A percentile compares a stretch with the other conserved stretches of the same genome.
These are phyloP conservation scores for Yamadazyma atmosphaerica DNA, from an alignment of 1,139 yeast genomes.

Conservation along the genomic window DNA sequence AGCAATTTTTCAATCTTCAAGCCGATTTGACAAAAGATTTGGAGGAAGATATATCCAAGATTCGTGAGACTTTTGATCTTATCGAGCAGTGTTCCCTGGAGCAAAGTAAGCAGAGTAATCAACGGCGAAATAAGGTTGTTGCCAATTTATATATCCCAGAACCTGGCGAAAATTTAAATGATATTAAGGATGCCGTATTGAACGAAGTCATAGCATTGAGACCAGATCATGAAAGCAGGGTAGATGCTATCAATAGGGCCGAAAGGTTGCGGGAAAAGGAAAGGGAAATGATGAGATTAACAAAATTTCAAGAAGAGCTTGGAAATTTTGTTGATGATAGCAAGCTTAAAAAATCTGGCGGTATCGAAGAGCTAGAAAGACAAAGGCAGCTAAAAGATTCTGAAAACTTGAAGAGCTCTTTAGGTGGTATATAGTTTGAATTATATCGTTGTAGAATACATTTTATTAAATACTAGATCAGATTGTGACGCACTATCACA, in stretches of 20 bases:
- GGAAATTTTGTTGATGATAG: constrained; percentile 80
- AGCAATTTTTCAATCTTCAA: constrained; percentile 85
- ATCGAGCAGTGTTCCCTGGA: constrained; percentile 84
- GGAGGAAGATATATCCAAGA: constrained; percentile 76
- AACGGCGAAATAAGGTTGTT: constrained; percentile 37
- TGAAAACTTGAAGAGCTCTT: constrained; percentile 56
- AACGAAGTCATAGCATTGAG: constrained; percentile 73
- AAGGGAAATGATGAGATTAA: constrained; percentile 53
- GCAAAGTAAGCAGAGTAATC: constrained; percentile 48
- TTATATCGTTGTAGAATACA: too few relatives aligned
- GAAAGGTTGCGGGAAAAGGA: constrained; percentile 79
- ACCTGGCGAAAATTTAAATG: constrained; percentile 65
- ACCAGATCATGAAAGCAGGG: constrained; percentile 82
- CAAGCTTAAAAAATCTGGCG: constrained; percentile 79
- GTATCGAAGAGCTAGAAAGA: constrained; percentile 82
- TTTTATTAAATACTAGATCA: too few relatives aligned
- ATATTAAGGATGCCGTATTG: constrained; percentile 76
- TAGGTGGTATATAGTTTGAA: constrained; percentile 26
- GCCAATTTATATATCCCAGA: constrained; percentile 52
- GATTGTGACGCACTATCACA: too few relatives aligned
- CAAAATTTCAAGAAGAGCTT: constrained; percentile 83
- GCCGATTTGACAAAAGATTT: constrained; percentile 82
- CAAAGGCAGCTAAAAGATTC: constrained; percentile 65
- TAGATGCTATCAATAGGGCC: constrained; percentile 87
- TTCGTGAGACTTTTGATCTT: constrained; percentile 75